Conservation (phyloP, 148 eudicot genomes). For the Vaccinium vitisidaea region DNA sequence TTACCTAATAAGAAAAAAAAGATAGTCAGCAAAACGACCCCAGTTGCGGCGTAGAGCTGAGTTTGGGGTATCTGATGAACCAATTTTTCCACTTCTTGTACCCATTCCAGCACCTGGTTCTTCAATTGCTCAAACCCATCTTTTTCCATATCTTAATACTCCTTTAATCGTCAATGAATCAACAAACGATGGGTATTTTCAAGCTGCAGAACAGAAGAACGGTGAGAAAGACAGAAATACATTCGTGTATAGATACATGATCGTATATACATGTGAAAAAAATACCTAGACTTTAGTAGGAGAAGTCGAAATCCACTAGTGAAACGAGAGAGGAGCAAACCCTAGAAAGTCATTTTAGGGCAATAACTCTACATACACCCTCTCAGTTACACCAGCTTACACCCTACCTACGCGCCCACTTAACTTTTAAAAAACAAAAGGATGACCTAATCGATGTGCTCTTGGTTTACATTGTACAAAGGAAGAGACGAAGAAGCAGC, state of each 20-base stretch:
- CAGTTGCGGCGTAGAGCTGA: conserved; percentile 44
- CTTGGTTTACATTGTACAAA: no score
- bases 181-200: background rate
- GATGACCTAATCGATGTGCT: no score
- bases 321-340: background rate
- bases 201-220: background rate
- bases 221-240: background rate
- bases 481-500: no score
- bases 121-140: conserved; percentile 48
- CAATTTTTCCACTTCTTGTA: conserved; percentile 26
- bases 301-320: background rate
- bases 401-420: no score
- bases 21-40: conserved; percentile 34
- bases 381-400: no score
- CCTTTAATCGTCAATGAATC: background rate
- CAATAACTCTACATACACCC: no score
- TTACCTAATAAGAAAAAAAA: conserved; percentile 39
- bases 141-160: conserved; percentile 17
- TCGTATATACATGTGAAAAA: background rate
- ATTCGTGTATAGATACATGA: background rate
- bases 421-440: no score
- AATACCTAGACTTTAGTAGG: background rate
- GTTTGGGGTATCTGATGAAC: conserved; percentile 35
- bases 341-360: background rate
- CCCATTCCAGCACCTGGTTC: conserved; percentile 28